A percentile compares a stretch with the other conserved stretches of the same genome.
Conservation (phyloP, 352 stramenopile species). For the Pythium pectinolyticum region DNA sequence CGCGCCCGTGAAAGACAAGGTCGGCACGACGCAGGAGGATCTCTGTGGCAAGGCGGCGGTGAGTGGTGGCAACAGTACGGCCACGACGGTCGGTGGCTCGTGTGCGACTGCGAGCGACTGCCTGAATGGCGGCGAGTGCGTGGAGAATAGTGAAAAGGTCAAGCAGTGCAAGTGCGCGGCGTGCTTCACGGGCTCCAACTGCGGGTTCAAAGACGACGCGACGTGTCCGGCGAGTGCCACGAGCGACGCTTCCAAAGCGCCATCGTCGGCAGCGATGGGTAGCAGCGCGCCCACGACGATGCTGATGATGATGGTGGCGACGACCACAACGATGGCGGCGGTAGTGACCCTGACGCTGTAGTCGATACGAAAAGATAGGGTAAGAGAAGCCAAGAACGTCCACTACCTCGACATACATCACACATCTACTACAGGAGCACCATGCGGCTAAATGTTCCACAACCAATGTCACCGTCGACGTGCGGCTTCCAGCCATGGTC, state of each 20-base stretch:
- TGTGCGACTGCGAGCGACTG: constrained; percentile 66
- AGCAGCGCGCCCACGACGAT: not conserved
- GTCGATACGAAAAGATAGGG: not conserved
- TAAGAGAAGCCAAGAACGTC: no score
- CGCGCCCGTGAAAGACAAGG: constrained; percentile 45
- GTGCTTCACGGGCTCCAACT: constrained; percentile 78
- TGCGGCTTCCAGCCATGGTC: no score
- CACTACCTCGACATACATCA: no score
- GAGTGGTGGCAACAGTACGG: constrained; percentile 29
- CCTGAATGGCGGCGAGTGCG: constrained; percentile 68
- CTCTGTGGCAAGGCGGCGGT: constrained; percentile 72
- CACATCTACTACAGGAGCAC: no score
- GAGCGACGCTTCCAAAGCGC: not conserved
- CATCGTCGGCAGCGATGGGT: constrained; percentile 3
- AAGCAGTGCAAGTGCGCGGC: constrained; percentile 74
- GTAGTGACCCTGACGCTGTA: not conserved
- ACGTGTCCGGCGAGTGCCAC: constrained; percentile 14
- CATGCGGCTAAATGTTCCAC: no score
- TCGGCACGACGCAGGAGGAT: constrained; percentile 76
- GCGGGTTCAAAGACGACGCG: constrained; percentile 62
- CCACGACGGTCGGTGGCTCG: constrained; percentile 33
- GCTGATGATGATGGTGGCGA: not conserved
- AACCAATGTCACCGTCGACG: no score
- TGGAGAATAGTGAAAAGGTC: constrained; percentile 62
- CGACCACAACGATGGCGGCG: not conserved